Evolutionary conservation across 1,284 basidiomycete species (phyloP).

Genomic region (Sporisorium iseilematis-ciliati): DNA sequence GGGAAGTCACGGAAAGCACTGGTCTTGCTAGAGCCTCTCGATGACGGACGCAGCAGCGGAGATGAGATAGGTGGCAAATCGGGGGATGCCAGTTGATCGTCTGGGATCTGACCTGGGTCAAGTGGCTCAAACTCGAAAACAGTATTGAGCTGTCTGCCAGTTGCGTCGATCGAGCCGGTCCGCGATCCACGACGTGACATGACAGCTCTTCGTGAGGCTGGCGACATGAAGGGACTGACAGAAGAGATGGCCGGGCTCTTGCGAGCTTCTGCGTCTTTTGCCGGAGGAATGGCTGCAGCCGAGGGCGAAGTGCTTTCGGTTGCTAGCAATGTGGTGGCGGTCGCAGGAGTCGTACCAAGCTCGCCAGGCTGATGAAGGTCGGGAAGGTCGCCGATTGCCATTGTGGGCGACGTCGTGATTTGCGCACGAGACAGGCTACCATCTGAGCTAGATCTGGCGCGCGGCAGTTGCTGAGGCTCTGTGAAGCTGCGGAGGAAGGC

Average conservation of each 20-base stretch:
- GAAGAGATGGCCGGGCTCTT: conserved; percentile 28
- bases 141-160: conserved; percentile 45
- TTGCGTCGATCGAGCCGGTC: conserved; percentile 28
- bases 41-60: conserved; percentile 36
- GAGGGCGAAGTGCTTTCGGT: not conserved
- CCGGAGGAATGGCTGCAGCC: not conserved
- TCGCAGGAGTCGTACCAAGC: not conserved
- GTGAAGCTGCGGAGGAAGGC: conserved; percentile 38
- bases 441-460: conserved; percentile 11
- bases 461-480: conserved; percentile 14
- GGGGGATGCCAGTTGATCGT: conserved; percentile 42
- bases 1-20: conserved; percentile 43
- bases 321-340: conserved; percentile 7
- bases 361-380: not conserved
- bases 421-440: conserved; percentile 3
- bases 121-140: conserved; percentile 40
- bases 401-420: conserved; percentile 2
- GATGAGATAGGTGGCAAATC: conserved; percentile 44
- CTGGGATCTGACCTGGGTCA: conserved; percentile 41
- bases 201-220: conserved; percentile 16
- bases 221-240: conserved; percentile 31
- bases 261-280: conserved; percentile 14
- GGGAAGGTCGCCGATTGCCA: not conserved
- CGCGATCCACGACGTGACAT: conserved; percentile 40
- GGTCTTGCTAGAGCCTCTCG: conserved; percentile 18